Base-by-base conservation (phyloP, 495 filamentous ascomycete genomes). In the Pseudotulostoma volvatum region DNA sequence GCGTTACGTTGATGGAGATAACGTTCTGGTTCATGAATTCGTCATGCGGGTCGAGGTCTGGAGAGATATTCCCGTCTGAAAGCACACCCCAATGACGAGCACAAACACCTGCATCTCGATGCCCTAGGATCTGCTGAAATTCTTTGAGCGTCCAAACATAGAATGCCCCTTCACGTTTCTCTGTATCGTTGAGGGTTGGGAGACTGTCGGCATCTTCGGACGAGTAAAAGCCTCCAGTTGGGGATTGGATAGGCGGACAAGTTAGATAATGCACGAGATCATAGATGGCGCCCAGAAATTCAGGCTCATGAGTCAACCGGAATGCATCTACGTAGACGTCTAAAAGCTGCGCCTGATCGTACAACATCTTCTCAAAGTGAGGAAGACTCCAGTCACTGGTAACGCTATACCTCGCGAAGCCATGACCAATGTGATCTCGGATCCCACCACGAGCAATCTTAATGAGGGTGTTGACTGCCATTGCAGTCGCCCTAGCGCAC, bases 341-440 rank as follows among this genome's bases (percentile, higher is more conserved):
- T 9, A 97, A 58, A 9, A 97, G 71, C 44, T 95, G 80, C 5
- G 81, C 84, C 46, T 97, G 88, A 51, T 96, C 92, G 40, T 88
- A 87, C 2, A 95, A 73, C 84, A 97, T 93, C 68, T 97, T 97
- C 59, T 97, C 90, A 50, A 97, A 97, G 50, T 93, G 87, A 17
- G 90, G 90, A 31, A 97, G 57, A 39, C 73, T 77, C 90, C 90
- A 97, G 55, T 95, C 80, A 18, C 70, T 61, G 4, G 90, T 96
- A 4, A 93, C 79, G 28, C 84, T 92, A 46, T 93, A 93, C 34
- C 90, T 68, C 35, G 85, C 74, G 51, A 96, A 93, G 3, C 90
- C 90, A 50, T 79, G 74, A 2, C 90, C 92, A 42, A 96, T 76
- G 44, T 97, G 90, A 49, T 97, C 90, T 38, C 85, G 75, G 42